Percentiles rank a stretch among this genome's conserved stretches.
Conservation (phyloP, 176 grass and related monocot species). For the Alopecurus myosuroides region DNA sequence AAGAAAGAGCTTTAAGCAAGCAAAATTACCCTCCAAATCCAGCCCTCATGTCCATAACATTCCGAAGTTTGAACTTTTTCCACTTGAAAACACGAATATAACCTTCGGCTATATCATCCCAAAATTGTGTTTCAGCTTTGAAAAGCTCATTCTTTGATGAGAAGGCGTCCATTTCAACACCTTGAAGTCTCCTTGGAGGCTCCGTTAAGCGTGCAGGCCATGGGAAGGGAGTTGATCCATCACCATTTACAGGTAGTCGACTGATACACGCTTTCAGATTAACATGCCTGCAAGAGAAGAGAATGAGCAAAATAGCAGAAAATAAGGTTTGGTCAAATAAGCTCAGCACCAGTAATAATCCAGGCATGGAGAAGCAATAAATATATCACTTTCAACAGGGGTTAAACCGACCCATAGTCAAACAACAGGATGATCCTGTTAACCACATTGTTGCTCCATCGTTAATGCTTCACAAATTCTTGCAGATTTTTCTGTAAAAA, state of each 20-base stretch:
- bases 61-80: slow-evolving; percentile 72
- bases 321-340: slow-evolving; percentile 3
- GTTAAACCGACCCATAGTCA: background rate
- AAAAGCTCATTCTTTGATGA: slow-evolving; percentile 87
- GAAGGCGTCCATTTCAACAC: slow-evolving; percentile 80
- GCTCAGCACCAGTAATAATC: background rate
- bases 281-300: slow-evolving; percentile 57
- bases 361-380: background rate
- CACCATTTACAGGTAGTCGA: slow-evolving; percentile 57
- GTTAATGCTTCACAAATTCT: background rate
- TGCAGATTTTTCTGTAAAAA: background rate
- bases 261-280: slow-evolving; percentile 85
- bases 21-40: slow-evolving; percentile 84
- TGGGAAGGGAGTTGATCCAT: slow-evolving; percentile 33
- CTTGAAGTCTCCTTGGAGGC: slow-evolving; percentile 79
- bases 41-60: slow-evolving; percentile 98
- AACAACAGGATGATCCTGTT: background rate
- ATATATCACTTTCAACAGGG: background rate
- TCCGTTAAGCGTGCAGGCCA: slow-evolving; percentile 78
- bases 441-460: background rate
- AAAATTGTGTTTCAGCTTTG: slow-evolving; percentile 74
- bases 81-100: slow-evolving; percentile 71
- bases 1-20: slow-evolving; percentile 26
- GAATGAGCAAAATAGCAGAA: background rate
- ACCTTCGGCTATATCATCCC: slow-evolving; percentile 62